Evolutionary conservation across 805 yeast species (phyloP).

Genomic region (Pichia deserticola): DNA sequence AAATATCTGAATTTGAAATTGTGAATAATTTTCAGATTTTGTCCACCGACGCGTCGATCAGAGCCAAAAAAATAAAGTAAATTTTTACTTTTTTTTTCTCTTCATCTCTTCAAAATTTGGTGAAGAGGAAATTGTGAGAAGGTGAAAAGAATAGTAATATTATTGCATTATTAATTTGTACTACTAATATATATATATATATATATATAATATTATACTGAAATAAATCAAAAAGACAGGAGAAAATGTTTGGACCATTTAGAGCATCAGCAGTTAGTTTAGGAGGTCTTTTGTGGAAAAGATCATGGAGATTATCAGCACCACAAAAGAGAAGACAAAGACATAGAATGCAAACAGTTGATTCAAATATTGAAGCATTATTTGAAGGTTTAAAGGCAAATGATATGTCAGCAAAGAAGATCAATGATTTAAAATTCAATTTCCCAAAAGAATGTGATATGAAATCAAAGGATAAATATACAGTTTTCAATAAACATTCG

Average conservation of each 20-base stretch:
- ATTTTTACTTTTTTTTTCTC: too few relatives aligned
- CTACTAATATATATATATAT: too few relatives aligned
- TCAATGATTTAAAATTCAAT: conserved; percentile 32
- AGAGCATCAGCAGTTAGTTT: conserved; percentile 46
- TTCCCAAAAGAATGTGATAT: conserved; percentile 79
- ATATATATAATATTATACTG: too few relatives aligned
- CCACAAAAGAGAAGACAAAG: conserved; percentile 82
- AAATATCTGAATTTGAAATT: too few relatives aligned
- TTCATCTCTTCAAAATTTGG: not conserved
- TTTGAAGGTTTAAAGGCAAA: conserved; percentile 38
- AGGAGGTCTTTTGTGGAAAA: conserved; percentile 79
- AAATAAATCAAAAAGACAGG: too few relatives aligned
- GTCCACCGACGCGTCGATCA: not conserved
- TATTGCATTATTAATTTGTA: too few relatives aligned
- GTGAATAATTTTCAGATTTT: too few relatives aligned
- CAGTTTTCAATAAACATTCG: conserved; percentile 69
- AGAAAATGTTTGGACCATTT: conserved; percentile 48
- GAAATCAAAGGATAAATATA: conserved; percentile 78
- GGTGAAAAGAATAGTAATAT: not conserved
- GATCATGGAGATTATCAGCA: conserved; percentile 69
- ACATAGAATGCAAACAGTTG: conserved; percentile 75
- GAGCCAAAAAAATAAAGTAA: not conserved
- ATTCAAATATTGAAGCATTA: conserved; percentile 62
- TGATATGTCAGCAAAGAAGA: conserved; percentile 27
- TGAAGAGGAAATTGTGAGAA: not conserved